These are phyloP conservation scores for Penicillium hesseltinei DNA, from an alignment of 2,329 filamentous ascomycete genomes.

Conservation along the genomic window DNA sequence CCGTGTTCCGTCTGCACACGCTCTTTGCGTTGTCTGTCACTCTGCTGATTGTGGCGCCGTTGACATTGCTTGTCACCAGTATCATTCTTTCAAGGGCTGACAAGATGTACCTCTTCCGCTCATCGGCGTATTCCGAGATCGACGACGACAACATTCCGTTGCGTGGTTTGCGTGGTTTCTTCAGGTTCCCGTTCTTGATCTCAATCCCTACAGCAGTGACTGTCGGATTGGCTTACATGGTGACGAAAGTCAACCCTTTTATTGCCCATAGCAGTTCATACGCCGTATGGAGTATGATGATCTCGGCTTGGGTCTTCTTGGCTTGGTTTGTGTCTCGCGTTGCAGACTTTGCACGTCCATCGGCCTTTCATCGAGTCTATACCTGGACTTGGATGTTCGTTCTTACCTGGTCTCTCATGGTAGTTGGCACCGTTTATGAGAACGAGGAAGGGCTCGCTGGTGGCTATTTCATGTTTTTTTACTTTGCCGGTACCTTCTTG, in stretches of 20 bases:
- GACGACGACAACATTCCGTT: conserved; percentile 62
- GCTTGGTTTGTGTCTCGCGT: conserved; percentile 81
- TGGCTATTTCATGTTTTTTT: conserved; percentile 78
- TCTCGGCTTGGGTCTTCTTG: conserved; percentile 74
- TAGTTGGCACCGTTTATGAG: conserved; percentile 71
- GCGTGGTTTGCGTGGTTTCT: conserved; percentile 77
- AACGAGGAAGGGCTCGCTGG: conserved; percentile 70
- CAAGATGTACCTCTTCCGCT: conserved; percentile 85
- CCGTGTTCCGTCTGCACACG: conserved; percentile 73
- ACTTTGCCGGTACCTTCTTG: conserved; percentile 72
- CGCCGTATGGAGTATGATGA: conserved; percentile 82
- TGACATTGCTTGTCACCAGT: conserved; percentile 68
- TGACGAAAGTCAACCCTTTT: conserved; percentile 81
- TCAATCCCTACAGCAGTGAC: conserved; percentile 65
- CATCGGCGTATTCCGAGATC: conserved; percentile 60
- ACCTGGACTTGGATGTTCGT: conserved; percentile 80
- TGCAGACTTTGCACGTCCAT: conserved; percentile 76
- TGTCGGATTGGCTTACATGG: conserved; percentile 68
- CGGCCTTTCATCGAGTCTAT: conserved; percentile 80
- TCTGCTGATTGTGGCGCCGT: conserved; percentile 73
- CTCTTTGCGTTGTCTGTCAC: conserved; percentile 87
- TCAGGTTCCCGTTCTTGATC: conserved; percentile 77
- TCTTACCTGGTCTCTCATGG: conserved; percentile 69
- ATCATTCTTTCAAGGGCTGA: conserved; percentile 67
- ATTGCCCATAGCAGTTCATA: conserved; percentile 90